Evolutionary conservation across 805 yeast species (phyloP), one percentile per base, ranked within the genome.

Genomic region (Spathaspora hagerdaliae): DNA sequence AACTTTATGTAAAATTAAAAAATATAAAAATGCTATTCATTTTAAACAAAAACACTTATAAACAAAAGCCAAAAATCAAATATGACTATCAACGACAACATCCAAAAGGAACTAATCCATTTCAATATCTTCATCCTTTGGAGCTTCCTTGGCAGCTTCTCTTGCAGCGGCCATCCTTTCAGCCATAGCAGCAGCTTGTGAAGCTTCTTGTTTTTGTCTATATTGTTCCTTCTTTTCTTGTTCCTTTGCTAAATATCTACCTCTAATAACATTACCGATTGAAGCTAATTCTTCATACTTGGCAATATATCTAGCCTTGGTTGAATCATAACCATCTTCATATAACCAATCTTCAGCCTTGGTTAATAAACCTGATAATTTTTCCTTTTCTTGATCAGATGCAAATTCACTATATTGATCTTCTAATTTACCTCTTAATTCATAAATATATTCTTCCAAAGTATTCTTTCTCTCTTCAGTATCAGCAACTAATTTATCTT

Each of bases 391-490:
- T 61, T 82, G 89, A 49, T 85, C 95, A 55, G 86, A 78, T 47
- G 97, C 97, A 65, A 91, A 94, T 59, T 77, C 83, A 56, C 87
- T 79, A 67, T 92, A 92, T 59, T 83, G 83, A 46, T 90, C 99
- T 49, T 91, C 98, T 63, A 94, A 78, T 77, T 94, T 94, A 67
- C 96, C 96, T 76, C 99, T 87, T 72, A 92, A 82, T 61, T 89
- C 96, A 75, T 94, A 94, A 63, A 94, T 94, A 79, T 94, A 94
- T 79, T 94, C 99, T 79, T 94, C 99, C 51, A 94, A 79, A 54
- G 96, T 94, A 70, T 94, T 94, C 85, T 94, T 94, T 73, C 90
- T 89, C 75, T 94, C 97, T 78, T 94, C 98, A 55, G 98, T 94
- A 75, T 94, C 98, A 56, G 95, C 95, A 55, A 94, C 97, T 59